Evolutionary conservation across 106 monocot species (phyloP).

Genomic region (Dendrobium catenatum): DNA sequence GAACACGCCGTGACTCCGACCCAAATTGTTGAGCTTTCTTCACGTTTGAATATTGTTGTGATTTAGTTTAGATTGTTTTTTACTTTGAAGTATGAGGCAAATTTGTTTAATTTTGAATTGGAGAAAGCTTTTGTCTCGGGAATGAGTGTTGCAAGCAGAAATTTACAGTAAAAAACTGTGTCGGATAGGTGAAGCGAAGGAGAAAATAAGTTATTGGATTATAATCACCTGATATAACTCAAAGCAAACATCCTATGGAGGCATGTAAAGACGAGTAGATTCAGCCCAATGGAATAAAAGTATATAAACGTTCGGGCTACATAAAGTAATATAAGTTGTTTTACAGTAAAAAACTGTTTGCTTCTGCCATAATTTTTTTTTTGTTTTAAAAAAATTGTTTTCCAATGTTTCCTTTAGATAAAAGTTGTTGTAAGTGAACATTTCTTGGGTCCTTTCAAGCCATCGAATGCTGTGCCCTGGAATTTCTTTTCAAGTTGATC

Average conservation of each 20-base stretch:
- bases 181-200: neutral
- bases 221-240: slow-evolving; percentile 69
- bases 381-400: too few relatives aligned
- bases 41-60: neutral
- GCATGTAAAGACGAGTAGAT: slow-evolving; percentile 92
- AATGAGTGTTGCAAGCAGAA: neutral
- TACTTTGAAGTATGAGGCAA: neutral
- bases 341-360: too few relatives aligned
- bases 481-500: too few relatives aligned
- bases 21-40: too few relatives aligned
- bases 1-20: too few relatives aligned
- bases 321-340: too few relatives aligned
- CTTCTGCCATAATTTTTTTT: too few relatives aligned
- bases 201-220: neutral
- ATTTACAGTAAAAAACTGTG: neutral
- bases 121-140: neutral
- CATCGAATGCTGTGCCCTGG: too few relatives aligned
- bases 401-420: too few relatives aligned
- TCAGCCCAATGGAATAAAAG: slow-evolving; percentile 94
- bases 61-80: neutral
- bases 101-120: neutral
- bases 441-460: too few relatives aligned
- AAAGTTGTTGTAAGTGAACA: too few relatives aligned
- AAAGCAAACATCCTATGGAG: slow-evolving; percentile 91
- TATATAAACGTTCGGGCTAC: slow-evolving; percentile 76